A percentile compares a stretch with the other conserved stretches of the same genome.
Evolutionary conservation across 331 rosid genomes (phyloP).

Genomic region (Rhamnella rubrinervis): DNA sequence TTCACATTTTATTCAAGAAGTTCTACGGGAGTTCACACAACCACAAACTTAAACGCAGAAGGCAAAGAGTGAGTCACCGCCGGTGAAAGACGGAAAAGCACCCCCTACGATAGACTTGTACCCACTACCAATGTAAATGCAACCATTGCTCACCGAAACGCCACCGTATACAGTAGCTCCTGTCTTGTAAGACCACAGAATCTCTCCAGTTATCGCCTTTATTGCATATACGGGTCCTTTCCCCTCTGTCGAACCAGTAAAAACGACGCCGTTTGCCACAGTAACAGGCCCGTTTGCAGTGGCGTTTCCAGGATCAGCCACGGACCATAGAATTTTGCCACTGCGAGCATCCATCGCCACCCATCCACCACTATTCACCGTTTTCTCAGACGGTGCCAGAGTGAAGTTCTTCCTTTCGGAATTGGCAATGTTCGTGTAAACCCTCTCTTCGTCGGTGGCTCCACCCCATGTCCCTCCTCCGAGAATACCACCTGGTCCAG

Average conservation of each 20-base stretch:
- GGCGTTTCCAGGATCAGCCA: slow-evolving; percentile 34
- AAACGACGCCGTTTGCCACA: slow-evolving; percentile 57
- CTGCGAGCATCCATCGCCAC: slow-evolving; percentile 43
- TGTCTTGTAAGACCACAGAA: slow-evolving; percentile 48
- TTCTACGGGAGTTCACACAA: no score
- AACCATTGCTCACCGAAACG: slow-evolving; percentile 33
- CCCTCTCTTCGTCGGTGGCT: slow-evolving; percentile 36
- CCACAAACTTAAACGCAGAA: slow-evolving; percentile 8
- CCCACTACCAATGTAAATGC: slow-evolving; percentile 24
- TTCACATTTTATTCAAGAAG: no score
- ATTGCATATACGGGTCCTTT: slow-evolving; percentile 50
- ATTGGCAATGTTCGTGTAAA: slow-evolving; percentile 45
- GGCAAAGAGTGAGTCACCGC: slow-evolving; percentile 30
- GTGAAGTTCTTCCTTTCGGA: slow-evolving; percentile 31
- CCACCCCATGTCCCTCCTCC: slow-evolving; percentile 51
- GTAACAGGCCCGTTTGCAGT: slow-evolving; percentile 47
- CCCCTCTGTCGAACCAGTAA: slow-evolving; percentile 40
- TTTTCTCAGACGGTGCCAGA: slow-evolving; percentile 35
- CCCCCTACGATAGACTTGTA: no score
- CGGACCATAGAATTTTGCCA: slow-evolving; percentile 54
- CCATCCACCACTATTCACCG: slow-evolving; percentile 52
- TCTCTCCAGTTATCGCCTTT: slow-evolving; percentile 33
- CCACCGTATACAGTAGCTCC: slow-evolving; percentile 57
- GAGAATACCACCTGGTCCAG: slow-evolving; percentile 36
- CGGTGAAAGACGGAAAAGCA: not conserved